Conservation (phyloP, 2,329 filamentous ascomycete genomes). For the Fonsecaea monophora region DNA sequence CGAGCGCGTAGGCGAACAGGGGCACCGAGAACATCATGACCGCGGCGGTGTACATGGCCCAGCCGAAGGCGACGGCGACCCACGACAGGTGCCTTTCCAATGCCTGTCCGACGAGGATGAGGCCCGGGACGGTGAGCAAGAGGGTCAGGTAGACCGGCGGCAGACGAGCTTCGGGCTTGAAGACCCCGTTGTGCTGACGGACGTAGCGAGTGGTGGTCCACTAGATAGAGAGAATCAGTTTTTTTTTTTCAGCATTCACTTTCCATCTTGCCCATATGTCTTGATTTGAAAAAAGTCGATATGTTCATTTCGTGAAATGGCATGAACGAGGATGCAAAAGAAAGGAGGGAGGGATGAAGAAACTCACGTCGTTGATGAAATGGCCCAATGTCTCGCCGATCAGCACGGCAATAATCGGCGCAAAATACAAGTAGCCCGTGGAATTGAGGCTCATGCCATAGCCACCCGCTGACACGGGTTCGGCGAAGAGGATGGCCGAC, state of each 20-base stretch:
- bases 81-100: slow-evolving; percentile 27
- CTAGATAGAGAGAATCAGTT: neutral
- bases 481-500: slow-evolving; percentile 58
- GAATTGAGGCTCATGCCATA: slow-evolving; percentile 58
- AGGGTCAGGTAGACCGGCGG: slow-evolving; percentile 55
- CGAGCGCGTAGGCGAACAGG: slow-evolving; percentile 59
- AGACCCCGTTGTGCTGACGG: slow-evolving; percentile 54
- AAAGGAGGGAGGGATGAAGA: neutral
- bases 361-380: slow-evolving; percentile 42
- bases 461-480: slow-evolving; percentile 40
- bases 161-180: slow-evolving; percentile 64
- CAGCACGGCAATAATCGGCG: slow-evolving; percentile 46
- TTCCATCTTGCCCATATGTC: neutral
- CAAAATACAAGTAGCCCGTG: slow-evolving; percentile 53
- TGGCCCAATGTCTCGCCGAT: slow-evolving; percentile 45
- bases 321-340: no score
- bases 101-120: slow-evolving; percentile 41
- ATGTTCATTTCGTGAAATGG: neutral
- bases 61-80: slow-evolving; percentile 9
- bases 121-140: slow-evolving; percentile 46
- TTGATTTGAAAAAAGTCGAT: neutral
- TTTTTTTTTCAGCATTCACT: no score
- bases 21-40: slow-evolving; percentile 47
- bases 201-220: slow-evolving; percentile 51
- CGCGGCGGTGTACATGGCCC: slow-evolving; percentile 12